Evolutionary conservation across 371 early-diverging fungal species (phyloP).

Genomic region (Capillidium heterosporum): DNA sequence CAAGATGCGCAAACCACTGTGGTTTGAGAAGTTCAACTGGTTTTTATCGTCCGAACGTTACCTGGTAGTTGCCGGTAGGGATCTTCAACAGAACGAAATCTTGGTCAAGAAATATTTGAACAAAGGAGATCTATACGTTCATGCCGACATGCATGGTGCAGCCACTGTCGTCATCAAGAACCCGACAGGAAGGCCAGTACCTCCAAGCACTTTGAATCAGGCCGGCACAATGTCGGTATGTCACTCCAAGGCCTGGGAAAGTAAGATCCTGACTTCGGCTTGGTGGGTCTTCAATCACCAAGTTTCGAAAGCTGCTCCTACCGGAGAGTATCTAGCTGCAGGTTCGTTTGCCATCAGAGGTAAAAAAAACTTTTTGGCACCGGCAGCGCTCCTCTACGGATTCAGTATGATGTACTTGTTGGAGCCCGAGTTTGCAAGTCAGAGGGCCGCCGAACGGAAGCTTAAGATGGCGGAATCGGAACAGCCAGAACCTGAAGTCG

Average conservation of each 20-base stretch:
- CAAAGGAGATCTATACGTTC: conserved; percentile 83
- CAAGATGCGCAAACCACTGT: conserved; percentile 80
- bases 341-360: conserved; percentile 97
- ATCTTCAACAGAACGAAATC: conserved; percentile 94
- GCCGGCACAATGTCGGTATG: conserved; percentile 95
- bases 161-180: conserved; percentile 90
- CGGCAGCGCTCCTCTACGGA: conserved; percentile 91
- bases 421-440: conserved; percentile 51
- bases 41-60: conserved; percentile 90
- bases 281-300: conserved; percentile 93
- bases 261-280: conserved; percentile 86
- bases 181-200: conserved; percentile 44
- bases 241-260: conserved; percentile 95
- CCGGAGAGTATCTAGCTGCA: conserved; percentile 90
- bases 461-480: background rate
- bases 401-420: conserved; percentile 86
- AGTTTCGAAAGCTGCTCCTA: conserved; percentile 90
- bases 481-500: conserved; percentile 7
- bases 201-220: conserved; percentile 81
- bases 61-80: conserved; percentile 91
- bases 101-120: conserved; percentile 76
- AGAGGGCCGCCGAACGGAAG: background rate
- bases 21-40: conserved; percentile 99
- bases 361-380: conserved; percentile 90
- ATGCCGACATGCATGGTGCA: conserved; percentile 93